Evolutionary conservation across 768 basidiomycete genomes (phyloP), one percentile per base, ranked within the genome.

Genomic region (Hygrophorus russula): DNA sequence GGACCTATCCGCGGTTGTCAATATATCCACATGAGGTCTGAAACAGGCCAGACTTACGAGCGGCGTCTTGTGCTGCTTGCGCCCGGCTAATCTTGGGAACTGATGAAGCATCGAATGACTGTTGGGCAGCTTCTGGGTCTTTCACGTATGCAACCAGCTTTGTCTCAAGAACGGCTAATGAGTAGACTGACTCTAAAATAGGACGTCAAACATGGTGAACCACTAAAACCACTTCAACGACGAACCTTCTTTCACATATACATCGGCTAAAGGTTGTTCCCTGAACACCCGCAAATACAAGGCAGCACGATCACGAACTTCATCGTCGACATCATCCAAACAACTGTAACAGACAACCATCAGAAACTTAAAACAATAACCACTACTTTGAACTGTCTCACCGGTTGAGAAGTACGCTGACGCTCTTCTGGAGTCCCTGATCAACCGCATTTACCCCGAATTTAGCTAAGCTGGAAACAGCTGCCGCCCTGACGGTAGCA

Each of bases 321-420:
- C 96, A 55, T 99, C 96, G 48, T 99, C 96, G 14, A 97, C 89
- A 59, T 99, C 96, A 58, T 98, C 94, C 53, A 99, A 67, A 58
- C 96, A 99, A 49, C 92, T 92, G 32, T 27, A 37, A 38, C 29
- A 33, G 14, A 17, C 27, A 44, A 32, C 29, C 17, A 34, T 55
- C 8, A 4, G 28, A 46, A 14, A 13, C 20, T 24, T 7, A 18
- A 36, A 29, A 36, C 12, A 2, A 44, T 41, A 33, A 47, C 11
- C 11, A 36, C 33, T 19, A 35, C n/a, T 5, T 31, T 19, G 39
- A 30, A 41, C 31, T 5, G 28, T 66, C 70, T 24, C 27, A 88
- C 87, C 93, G 72, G 51, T 74, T 85, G 34, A 99, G 68, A 35
- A 99, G 69, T 29, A 97, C 92, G 36, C 74, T 74, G 44, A 99